Percentiles rank a stretch among this genome's conserved stretches.
Evolutionary conservation across 306 rosid genomes (phyloP).

Genomic region (Carpinus fangiana): DNA sequence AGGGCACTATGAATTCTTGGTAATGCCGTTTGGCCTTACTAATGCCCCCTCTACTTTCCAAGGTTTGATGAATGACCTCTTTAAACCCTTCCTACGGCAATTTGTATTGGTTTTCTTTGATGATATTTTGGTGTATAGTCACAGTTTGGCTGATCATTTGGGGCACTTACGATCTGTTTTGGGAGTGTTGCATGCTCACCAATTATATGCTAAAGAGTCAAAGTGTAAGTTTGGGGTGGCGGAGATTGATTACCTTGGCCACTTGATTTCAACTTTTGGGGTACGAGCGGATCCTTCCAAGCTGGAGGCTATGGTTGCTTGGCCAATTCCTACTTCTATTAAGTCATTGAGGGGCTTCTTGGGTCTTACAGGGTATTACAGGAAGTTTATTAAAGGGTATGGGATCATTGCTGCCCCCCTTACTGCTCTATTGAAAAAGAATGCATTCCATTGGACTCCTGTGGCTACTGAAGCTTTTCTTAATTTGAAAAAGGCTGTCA

Average conservation of each 20-base stretch:
- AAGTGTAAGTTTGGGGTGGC: neutral
- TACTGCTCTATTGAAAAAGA: neutral
- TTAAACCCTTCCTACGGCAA: neutral
- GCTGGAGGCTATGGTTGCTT: neutral
- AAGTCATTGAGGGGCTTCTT: neutral
- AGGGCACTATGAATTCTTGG: neutral
- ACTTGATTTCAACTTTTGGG: fast-evolving
- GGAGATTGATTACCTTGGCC: neutral
- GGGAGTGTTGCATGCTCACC: neutral
- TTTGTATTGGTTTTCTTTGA: neutral
- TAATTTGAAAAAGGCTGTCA: neutral
- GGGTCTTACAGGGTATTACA: neutral
- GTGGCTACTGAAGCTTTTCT: neutral
- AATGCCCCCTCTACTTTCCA: neutral
- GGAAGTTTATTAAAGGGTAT: neutral
- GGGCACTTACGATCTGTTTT: neutral
- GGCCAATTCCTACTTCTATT: neutral
- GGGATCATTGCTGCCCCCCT: neutral
- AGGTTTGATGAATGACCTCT: neutral
- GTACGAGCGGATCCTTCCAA: neutral
- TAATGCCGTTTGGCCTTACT: neutral
- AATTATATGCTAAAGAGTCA: neutral
- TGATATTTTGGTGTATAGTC: neutral
- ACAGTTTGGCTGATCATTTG: fast-evolving
- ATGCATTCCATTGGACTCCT: neutral